Conservation (phyloP, 2,329 filamentous ascomycete species). For the Dichotomopilus funicola region DNA sequence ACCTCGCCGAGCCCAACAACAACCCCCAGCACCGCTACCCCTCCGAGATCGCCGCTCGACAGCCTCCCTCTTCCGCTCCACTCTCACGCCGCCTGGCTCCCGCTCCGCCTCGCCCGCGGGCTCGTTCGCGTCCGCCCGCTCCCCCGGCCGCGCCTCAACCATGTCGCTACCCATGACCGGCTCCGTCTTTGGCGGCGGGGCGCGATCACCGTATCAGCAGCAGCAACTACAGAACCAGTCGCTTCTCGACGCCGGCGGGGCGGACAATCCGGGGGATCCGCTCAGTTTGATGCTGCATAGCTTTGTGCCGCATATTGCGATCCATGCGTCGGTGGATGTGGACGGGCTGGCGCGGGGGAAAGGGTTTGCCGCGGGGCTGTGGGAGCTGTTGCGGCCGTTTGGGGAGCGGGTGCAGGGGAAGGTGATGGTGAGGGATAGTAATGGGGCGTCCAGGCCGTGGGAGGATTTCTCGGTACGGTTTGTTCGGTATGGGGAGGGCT, state of each 20-base stretch:
- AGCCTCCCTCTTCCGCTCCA: constrained; percentile 58
- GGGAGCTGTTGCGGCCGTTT: constrained; percentile 83
- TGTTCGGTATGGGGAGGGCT: constrained; percentile 57
- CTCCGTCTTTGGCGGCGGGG: constrained; percentile 47
- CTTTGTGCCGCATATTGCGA: constrained; percentile 82
- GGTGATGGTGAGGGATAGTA: constrained; percentile 83
- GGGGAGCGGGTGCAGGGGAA: constrained; percentile 84
- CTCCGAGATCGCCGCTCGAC: constrained; percentile 58
- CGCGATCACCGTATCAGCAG: constrained; percentile 22
- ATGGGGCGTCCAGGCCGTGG: constrained; percentile 72
- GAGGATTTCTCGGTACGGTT: constrained; percentile 92
- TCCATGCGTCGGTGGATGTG: constrained; percentile 82
- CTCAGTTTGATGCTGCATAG: constrained; percentile 68
- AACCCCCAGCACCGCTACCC: constrained; percentile 51
- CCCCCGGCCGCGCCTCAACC: constrained; percentile 40
- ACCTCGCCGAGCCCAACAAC: neutral
- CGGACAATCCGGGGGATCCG: constrained; percentile 47
- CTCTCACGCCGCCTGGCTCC: constrained; percentile 61
- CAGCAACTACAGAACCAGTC: constrained; percentile 31
- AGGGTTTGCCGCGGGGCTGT: constrained; percentile 73
- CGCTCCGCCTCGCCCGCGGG: constrained; percentile 59
- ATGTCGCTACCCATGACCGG: constrained; percentile 36
- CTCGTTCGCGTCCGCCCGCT: constrained; percentile 26
- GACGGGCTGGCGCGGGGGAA: constrained; percentile 75
- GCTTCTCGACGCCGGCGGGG: constrained; percentile 37